Base-by-base conservation (phyloP, 2,329 filamentous ascomycete genomes). In the Rhinocladiella mackenziei region DNA sequence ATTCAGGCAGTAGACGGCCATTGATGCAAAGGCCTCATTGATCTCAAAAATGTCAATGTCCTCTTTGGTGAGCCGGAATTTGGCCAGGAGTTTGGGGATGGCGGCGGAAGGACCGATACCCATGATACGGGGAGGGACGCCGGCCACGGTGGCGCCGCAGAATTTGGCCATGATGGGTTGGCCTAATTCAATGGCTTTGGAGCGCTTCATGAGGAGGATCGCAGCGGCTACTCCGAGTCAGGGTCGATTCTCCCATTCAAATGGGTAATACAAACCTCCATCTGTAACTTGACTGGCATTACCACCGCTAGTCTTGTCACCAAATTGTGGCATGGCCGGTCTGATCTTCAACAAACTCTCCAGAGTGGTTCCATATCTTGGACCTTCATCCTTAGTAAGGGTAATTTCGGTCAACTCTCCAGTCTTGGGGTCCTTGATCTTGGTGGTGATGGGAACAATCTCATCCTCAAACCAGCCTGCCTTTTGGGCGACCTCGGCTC, bases 21-120 rank as follows among this genome's bases (percentile, higher is more conserved):
- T 97, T 39, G 86, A 92, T 15, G 89, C 91, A 61, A 98, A 98
- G 1, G 92, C 92, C 76, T 98, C 92, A 73, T 98, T 98, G 62
- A 98, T 70, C 76, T 97, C 92, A 57, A 91, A 75, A 25, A 97
- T 77, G 62, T 98, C 92, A 51, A 92, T 78, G 58, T 97, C 92
- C 47, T 83, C 78, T 41, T 94, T 72, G 17, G 76, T 78, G 50
- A 98, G 69, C 67, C 84, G 81, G 76, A 84, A 81, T 71, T 92
- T 83, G 61, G 69, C 69, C 33, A 98, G 78, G 20, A 98, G 80
- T 78, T 98, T 98, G 51, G 79, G 80, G 50, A 83, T 80, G 14
- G 78, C 79, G 54, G 79, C 66, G 7, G 69, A 68, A 22, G 71
- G 71, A 6, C 71, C 71, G 25, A 56, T 56, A 29, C 54, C 92